phyloP scores from a whole-genome alignment of 371 early-diverging fungal species.

The Choanephora cucurbitarum region DNA sequence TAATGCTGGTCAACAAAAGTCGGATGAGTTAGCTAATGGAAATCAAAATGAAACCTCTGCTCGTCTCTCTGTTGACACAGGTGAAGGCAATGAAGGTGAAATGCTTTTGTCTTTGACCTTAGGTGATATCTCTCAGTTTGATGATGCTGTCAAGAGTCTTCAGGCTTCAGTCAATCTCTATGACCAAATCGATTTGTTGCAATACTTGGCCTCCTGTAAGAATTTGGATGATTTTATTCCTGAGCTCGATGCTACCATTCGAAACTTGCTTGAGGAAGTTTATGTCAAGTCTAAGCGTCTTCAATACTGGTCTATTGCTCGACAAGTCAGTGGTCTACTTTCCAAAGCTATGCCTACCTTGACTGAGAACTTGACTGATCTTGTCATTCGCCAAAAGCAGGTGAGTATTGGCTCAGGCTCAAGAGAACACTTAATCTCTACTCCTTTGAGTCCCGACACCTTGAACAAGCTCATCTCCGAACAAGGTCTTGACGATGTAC shows the following conservation, averaged over 20 bases:
- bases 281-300: conserved; percentile 76
- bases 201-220: conserved; percentile 78
- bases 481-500: conserved; percentile 73
- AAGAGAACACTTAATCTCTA: conserved; percentile 65
- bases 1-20: neutral
- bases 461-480: conserved; percentile 67
- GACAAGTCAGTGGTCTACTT: conserved; percentile 80
- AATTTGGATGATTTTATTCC: conserved; percentile 58
- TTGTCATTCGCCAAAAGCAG: conserved; percentile 81
- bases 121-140: conserved; percentile 65
- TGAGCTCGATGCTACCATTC: conserved; percentile 59
- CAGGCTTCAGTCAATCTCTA: conserved; percentile 72
- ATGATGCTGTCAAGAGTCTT: conserved; percentile 65
- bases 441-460: conserved; percentile 72
- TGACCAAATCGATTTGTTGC: conserved; percentile 82
- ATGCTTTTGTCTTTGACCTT: conserved; percentile 64
- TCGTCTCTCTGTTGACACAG: conserved; percentile 1
- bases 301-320: conserved; percentile 82
- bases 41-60: neutral
- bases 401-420: conserved; percentile 77
- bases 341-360: conserved; percentile 75
- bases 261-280: conserved; percentile 76
- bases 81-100: conserved; percentile 7
- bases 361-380: conserved; percentile 81
- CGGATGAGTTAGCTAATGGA: neutral